phyloP scores from a whole-genome alignment of 805 yeast species.

The Wickerhamiella spandovensis region DNA sequence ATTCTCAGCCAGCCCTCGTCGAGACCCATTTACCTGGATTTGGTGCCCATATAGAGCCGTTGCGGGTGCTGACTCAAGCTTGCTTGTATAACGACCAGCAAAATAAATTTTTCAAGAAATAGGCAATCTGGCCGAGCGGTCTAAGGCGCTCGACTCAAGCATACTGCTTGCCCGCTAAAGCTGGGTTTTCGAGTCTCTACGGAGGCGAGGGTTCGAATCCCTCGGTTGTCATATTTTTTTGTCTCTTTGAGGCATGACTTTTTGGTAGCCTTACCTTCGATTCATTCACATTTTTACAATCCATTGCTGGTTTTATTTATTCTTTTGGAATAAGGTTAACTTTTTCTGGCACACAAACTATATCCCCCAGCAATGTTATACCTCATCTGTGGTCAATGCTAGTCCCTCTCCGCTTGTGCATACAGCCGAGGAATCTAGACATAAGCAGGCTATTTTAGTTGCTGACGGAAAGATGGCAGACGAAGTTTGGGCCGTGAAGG shows the following conservation, averaged over 20 bases:
- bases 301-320: not conserved
- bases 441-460: not conserved
- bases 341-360: no score
- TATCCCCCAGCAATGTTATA: no score
- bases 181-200: constrained; percentile 38
- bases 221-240: constrained; percentile 53
- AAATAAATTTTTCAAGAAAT: not conserved
- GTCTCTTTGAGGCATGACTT: constrained; percentile 12
- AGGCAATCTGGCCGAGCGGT: constrained; percentile 61
- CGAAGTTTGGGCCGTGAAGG: constrained; percentile 8
- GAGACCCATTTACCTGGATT: no score
- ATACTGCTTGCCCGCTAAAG: constrained; percentile 27
- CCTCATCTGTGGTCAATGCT: no score
- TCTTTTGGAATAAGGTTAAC: no score
- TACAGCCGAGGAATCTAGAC: no score
- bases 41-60: no score
- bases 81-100: not conserved
- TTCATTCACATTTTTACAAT: no score
- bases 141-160: constrained; percentile 66
- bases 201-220: constrained; percentile 84
- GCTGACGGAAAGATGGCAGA: not conserved
- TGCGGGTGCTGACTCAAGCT: not conserved
- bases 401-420: no score
- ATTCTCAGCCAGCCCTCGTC: no score
- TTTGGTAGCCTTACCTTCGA: no score